Base-by-base conservation (phyloP, 176 grass and related monocot species). In the Olyra latifolia region DNA sequence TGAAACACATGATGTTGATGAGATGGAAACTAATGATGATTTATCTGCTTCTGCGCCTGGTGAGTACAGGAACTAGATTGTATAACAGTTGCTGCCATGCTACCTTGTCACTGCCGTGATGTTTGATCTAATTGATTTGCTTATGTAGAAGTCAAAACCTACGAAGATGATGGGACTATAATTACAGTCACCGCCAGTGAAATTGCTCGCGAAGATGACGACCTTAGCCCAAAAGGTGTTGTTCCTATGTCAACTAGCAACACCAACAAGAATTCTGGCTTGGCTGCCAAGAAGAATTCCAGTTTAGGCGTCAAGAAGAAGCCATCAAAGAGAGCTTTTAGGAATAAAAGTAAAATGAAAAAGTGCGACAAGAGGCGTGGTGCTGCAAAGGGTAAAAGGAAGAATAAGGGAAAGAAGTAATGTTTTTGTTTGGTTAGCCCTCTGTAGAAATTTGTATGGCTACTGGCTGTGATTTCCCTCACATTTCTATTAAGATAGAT, bases 101-200 rank as follows among this genome's bases (percentile, higher is more conserved):
- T 66, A 68, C 74, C 15, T n/a, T 49, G 16, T 23, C 50, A 76
- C 19, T 7, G 71, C 30, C 23, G 38, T 74, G 45, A 43, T 59
- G 25, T 29, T 29, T 80, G 27, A 48, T 77, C 72, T 39, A 29
- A 74, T 80, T 72, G 50, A 23, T 76, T 40, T 78, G 5, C 28
- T 50, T 66, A 4, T 87, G 83, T 75, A 99, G 96, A 99, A 82
- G 91, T 75, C 58, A 99, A 85, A 74, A 91, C 87, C 2, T 99
- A 99, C 19, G 92, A 99, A 89, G 92, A 89, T 76, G 83, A 59
- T 0, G 66, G 58, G 22, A 89, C 92, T 20, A 99, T 69, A 50
- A 87, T 95, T 66, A 88, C 80, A 25, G 96, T 99, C 71, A 93
- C 91, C 16, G 95, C 90, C 15, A 77, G 92, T 20, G 90, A 93